Conservation (phyloP, 2,329 filamentous ascomycete genomes). For the Periconia macrospinosa region DNA sequence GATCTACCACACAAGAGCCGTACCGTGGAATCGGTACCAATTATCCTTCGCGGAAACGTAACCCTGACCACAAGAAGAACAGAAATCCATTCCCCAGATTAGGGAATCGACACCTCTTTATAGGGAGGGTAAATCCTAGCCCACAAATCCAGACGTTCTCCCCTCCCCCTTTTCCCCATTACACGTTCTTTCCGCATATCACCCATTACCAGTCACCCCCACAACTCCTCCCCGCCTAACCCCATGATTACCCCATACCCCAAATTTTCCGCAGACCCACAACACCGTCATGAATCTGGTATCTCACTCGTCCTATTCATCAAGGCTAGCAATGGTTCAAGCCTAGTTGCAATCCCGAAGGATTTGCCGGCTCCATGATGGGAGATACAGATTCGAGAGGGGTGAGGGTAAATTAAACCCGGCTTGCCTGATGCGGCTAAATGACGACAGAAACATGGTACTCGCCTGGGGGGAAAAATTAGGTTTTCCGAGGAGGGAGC, state of each 20-base stretch:
- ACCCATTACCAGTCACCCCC: not conserved
- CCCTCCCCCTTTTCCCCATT: not conserved
- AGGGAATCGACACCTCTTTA: not conserved
- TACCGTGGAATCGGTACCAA: not conserved
- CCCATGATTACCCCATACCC: not conserved
- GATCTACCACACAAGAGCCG: not conserved
- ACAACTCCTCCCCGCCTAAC: not conserved
- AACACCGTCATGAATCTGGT: not conserved
- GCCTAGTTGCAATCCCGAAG: not conserved
- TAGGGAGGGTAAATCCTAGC: not conserved
- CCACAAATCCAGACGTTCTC: not conserved
- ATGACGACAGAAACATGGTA: not conserved
- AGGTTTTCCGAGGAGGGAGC: not conserved
- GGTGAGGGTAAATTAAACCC: not conserved
- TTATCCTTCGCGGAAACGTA: not conserved
- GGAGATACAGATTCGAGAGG: not conserved
- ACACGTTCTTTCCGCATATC: not conserved
- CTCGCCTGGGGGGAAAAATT: not conserved
- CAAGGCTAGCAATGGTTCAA: not conserved
- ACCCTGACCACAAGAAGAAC: not conserved
- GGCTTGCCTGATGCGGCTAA: not conserved
- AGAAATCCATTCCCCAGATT: not conserved
- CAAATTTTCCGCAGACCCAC: not conserved
- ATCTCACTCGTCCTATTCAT: not conserved
- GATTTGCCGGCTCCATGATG: not conserved